These are phyloP conservation scores for Nothophoma quercina DNA, from an alignment of 2,329 filamentous ascomycete species.

Conservation along the genomic window DNA sequence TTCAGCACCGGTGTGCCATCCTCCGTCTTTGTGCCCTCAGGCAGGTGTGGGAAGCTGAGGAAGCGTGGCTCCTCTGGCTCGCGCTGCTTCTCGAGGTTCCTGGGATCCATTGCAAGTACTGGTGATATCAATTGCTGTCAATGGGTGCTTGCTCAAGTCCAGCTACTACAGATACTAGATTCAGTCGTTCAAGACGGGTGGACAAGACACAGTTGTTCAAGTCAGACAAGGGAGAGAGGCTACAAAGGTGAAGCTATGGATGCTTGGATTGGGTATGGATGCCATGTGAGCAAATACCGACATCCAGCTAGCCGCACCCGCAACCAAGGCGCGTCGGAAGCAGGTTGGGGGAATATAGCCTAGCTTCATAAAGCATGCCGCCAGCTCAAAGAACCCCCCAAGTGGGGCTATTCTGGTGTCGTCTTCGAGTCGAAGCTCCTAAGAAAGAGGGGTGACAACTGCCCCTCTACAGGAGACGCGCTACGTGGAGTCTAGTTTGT, in stretches of 20 bases:
- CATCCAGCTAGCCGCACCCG: constrained; percentile 29
- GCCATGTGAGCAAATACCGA: constrained; percentile 29
- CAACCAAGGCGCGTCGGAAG: constrained; percentile 24
- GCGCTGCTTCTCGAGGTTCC: constrained; percentile 45
- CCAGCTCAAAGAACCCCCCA: constrained; percentile 21
- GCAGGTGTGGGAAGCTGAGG: constrained; percentile 64
- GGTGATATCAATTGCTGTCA: background rate
- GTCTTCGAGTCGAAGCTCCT: constrained; percentile 21
- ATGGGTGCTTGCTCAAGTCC: background rate
- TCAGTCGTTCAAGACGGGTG: constrained; percentile 1
- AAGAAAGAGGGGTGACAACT: constrained; percentile 32
- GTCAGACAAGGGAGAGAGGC: constrained; percentile 1
- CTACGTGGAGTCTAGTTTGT: constrained; percentile 26
- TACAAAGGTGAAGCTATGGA: constrained; percentile 14
- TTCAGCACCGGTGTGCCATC: constrained; percentile 76
- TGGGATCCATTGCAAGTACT: constrained; percentile 44
- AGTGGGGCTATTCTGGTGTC: constrained; percentile 28
- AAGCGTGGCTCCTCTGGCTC: constrained; percentile 55
- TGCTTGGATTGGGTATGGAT: constrained; percentile 30
- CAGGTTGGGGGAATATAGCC: constrained; percentile 17
- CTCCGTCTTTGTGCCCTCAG: constrained; percentile 56
- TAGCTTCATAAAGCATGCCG: constrained; percentile 26
- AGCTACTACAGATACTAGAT: background rate
- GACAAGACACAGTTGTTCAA: background rate
- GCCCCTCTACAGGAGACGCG: constrained; percentile 20